Percentiles rank a stretch among this genome's conserved stretches.
phyloP scores from a whole-genome alignment of 805 yeast species.

The Metschnikowia borealis region DNA sequence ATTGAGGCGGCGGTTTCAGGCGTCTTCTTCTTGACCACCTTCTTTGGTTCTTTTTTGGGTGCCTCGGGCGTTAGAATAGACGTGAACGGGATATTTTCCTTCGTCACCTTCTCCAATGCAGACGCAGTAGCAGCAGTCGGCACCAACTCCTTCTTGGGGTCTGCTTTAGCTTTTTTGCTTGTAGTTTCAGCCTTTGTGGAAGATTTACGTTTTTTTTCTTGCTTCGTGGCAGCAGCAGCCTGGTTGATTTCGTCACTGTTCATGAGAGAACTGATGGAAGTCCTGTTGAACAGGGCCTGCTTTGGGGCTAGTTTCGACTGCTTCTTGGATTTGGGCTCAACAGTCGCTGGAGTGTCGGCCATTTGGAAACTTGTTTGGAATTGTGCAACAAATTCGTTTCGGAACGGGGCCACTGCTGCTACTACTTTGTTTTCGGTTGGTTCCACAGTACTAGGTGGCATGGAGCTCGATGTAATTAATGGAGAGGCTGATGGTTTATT shows the following conservation, averaged over 20 bases:
- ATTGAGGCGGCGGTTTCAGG: constrained; percentile 16
- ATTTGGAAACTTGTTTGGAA: constrained; percentile 31
- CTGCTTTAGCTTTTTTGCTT: constrained; percentile 10
- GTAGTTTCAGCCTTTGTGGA: constrained; percentile 10
- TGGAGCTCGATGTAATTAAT: not conserved
- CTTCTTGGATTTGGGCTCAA: not conserved
- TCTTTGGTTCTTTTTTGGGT: constrained; percentile 11
- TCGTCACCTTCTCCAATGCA: not conserved
- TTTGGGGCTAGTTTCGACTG: constrained; percentile 3
- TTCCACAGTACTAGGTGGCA: not conserved
- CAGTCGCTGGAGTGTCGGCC: not conserved
- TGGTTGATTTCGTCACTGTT: constrained; percentile 30
- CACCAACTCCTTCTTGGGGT: constrained; percentile 1
- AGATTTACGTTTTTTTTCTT: constrained; percentile 12
- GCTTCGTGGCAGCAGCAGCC: constrained; percentile 3
- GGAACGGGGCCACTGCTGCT: not conserved
- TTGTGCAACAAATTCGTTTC: not conserved
- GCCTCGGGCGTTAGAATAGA: constrained; percentile 2
- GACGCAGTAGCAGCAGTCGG: not conserved
- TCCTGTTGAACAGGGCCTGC: constrained; percentile 20
- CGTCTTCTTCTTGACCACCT: constrained; percentile 18
- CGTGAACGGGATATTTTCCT: not conserved
- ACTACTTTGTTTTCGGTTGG: not conserved
- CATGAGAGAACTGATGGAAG: constrained; percentile 40
- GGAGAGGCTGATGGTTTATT: not conserved